Conservation (phyloP, 768 basidiomycete genomes). For the Lactarius quietus region DNA sequence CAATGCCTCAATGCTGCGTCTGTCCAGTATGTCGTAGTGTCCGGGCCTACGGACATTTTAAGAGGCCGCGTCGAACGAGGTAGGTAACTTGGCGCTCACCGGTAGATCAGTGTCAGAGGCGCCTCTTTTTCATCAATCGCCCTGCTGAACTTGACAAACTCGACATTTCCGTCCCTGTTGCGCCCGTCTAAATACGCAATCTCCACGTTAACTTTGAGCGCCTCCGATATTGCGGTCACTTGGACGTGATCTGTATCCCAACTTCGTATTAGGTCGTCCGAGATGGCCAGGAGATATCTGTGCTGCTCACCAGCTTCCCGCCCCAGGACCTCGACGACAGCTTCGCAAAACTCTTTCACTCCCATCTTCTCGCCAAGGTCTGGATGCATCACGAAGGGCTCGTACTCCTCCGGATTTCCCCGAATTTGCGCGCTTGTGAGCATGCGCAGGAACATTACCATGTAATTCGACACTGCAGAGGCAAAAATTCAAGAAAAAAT, state of each 20-base stretch:
- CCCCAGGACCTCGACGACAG: constrained; percentile 71
- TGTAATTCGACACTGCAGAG: constrained; percentile 57
- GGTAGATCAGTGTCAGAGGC: constrained; percentile 70
- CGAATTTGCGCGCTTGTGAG: constrained; percentile 83
- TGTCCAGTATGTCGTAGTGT: constrained; percentile 76
- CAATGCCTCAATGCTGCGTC: constrained; percentile 30
- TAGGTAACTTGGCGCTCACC: constrained; percentile 43
- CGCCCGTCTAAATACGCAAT: constrained; percentile 82
- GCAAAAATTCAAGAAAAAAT: too few species aligned
- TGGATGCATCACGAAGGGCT: constrained; percentile 73
- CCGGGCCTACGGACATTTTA: constrained; percentile 57
- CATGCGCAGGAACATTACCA: constrained; percentile 78
- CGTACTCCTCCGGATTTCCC: constrained; percentile 53
- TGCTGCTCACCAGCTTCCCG: constrained; percentile 63
- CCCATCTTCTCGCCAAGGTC: constrained; percentile 58
- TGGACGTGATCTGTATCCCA: constrained; percentile 67
- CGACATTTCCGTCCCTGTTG: constrained; percentile 45
- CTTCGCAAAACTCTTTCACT: constrained; percentile 65
- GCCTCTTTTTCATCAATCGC: constrained; percentile 40
- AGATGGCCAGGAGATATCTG: not conserved
- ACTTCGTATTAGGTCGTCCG: not conserved
- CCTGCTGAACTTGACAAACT: constrained; percentile 63
- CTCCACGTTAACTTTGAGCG: constrained; percentile 60
- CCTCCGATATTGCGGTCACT: constrained; percentile 70
- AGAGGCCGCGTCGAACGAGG: constrained; percentile 5